Base-by-base conservation (phyloP, 75 land plant genomes). In the Pseudotsuga menziesii region DNA sequence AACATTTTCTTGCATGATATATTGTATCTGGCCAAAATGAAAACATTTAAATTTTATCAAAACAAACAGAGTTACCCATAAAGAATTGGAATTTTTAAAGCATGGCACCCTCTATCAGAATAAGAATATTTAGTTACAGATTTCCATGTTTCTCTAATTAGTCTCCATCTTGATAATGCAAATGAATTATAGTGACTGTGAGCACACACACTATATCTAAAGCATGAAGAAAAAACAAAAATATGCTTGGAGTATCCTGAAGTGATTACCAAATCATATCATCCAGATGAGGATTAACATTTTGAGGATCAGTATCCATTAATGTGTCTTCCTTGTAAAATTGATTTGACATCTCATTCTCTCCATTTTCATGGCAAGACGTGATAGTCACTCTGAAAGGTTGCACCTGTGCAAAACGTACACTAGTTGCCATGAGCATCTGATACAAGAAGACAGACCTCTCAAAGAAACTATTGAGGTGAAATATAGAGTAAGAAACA, bases 301-400 rank as follows among this genome's bases (percentile, higher is more conserved):
- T 32, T 64, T 64, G 39, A 35, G 69, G 41, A 64, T 64, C 69
- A 5, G 35, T 35, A 16, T 32, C 17, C 20, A 35, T 64, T 4
- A 19, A 11, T 39, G 6, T 64, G 69, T 64, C 19, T 0, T 15
- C 69, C 39, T 64, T 35, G 39, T 15, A 35, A 29, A 32, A 64
- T 20, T 35, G 41, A 64, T 32, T 64, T 64, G 69, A 64, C 15
- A 19, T 17, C 5, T 64, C 69, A 64, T 64, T 0, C 41, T 64
- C 41, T 64, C 26, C 20, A 64, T 64, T 64, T 64, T 39, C 69
- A 27, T 64, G 4, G 20, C 69, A 64, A 32, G 69, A 64, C 32
- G 69, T 64, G 39, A 64, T 32, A 64, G 29, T 35, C 13, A 64
- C 44, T 64, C 20, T 64, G 69, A 64, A 29, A 64, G 69, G 69